Base-by-base conservation (phyloP, 352 stramenopile genomes). In the Aphanomyces invadans region DNA sequence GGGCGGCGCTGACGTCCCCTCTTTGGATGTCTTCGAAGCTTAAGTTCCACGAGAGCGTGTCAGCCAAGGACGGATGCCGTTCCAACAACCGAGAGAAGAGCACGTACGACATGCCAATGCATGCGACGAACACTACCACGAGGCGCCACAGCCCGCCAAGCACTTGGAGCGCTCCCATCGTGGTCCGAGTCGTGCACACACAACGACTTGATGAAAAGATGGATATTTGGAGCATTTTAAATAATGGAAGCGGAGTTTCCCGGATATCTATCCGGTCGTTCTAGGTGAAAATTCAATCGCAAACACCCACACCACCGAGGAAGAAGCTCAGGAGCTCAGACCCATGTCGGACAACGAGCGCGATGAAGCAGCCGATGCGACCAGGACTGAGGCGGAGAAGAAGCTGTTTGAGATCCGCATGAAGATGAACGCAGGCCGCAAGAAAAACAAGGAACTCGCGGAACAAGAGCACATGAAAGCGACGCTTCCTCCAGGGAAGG, bases 401-500 rank as follows among this genome's bases (percentile, higher is more conserved):
- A 92, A 90, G 72, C 78, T 92, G 63, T 92, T 92, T 71, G 77
- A 92, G 75, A 71, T 92, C 57, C 81, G 83, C 42, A 92, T 92
- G 83, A 88, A 90, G 69, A 81, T 90, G 48, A 92, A 92, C 65
- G 82, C 81, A 4, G 83, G 81, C 0, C 71, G 83, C 44, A 90
- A 90, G 65, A 80, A 81, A 12, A 90, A 90, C 69, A 92, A 92
- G 62, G 70, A 88, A 80, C 80, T 87, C 29, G 25, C 65, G 3
- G 65, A 67, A 39, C 39, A 71, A 57, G 60, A 67, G n/a, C 60
- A 67, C 60, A 67, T 57, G 45, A 44, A 46, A 28, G 31, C 60
- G 29, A 31, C 25, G 11, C 32, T 67, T 9, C 46, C 60, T 17
- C 19, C 39, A 7, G 49, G 21, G 11, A 88, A 88, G 23, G 78